Conservation (phyloP, 2,329 filamentous ascomycete species). For the Fusarium sp. region DNA sequence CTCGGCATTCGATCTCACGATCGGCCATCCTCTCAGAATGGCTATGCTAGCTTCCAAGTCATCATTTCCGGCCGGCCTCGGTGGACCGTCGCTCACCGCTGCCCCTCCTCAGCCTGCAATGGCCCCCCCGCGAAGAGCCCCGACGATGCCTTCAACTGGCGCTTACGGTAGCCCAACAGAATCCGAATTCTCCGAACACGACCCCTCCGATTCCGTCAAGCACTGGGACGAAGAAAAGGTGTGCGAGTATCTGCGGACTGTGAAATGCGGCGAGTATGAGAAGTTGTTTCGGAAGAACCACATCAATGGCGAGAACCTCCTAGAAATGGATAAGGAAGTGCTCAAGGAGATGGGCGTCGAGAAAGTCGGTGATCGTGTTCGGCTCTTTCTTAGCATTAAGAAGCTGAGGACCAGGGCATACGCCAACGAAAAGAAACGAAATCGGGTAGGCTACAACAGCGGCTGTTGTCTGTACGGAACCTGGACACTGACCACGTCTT, state of each 20-base stretch:
- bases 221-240: constrained; percentile 95
- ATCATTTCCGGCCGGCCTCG: constrained; percentile 72
- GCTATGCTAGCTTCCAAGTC: constrained; percentile 85
- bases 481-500: constrained; percentile 21
- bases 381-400: constrained; percentile 89
- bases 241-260: constrained; percentile 89
- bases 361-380: constrained; percentile 96
- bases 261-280: constrained; percentile 96
- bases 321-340: constrained; percentile 97
- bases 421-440: constrained; percentile 84
- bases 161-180: constrained; percentile 87
- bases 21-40: constrained; percentile 62
- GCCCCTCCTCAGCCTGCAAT: constrained; percentile 65
- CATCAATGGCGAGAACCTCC: constrained; percentile 96
- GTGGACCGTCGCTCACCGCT: constrained; percentile 64
- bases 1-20: constrained; percentile 20
- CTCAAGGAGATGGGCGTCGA: constrained; percentile 99
- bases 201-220: constrained; percentile 82
- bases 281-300: constrained; percentile 91
- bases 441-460: constrained; percentile 76
- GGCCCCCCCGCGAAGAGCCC: constrained; percentile 67
- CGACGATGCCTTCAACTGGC: constrained; percentile 63
- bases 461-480: constrained; percentile 1
- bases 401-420: constrained; percentile 84
- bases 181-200: constrained; percentile 91